Evolutionary conservation across 495 filamentous ascomycete species (phyloP).

Genomic region (Aspergillus wentii): DNA sequence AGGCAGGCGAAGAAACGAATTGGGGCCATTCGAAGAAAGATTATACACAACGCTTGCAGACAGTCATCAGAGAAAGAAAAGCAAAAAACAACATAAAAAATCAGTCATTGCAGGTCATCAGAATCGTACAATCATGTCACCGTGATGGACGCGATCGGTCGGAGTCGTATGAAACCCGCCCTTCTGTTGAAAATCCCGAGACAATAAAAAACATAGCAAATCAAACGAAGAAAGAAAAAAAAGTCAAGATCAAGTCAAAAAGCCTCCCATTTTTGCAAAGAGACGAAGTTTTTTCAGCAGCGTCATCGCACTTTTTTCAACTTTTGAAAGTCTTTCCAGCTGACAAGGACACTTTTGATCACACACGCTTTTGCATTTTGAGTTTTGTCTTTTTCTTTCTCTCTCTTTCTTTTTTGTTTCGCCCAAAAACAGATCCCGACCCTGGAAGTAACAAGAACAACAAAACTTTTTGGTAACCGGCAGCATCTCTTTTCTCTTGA

Average conservation of each 20-base stretch:
- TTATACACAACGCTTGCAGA: no score
- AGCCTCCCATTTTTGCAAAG: not conserved
- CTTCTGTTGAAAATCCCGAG: conserved; percentile 6
- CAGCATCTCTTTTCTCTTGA: not conserved
- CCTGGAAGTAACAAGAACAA: no score
- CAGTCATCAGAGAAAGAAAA: conserved; percentile 14
- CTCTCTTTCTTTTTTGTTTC: no score
- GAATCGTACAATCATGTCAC: conserved; percentile 39
- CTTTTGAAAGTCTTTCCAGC: not conserved
- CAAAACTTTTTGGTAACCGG: not conserved
- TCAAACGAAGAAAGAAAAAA: not conserved
- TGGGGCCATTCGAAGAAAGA: no score
- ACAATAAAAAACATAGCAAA: no score
- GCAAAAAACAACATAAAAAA: conserved; percentile 11
- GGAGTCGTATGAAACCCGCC: conserved; percentile 7
- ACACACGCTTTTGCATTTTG: not conserved
- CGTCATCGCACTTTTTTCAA: not conserved
- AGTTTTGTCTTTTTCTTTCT: no score
- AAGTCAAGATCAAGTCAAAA: no score
- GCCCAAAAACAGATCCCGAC: not conserved
- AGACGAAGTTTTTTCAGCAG: not conserved
- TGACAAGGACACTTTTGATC: not conserved
- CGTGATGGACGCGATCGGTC: conserved; percentile 16
- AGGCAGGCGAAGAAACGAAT: no score
- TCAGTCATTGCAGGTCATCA: conserved; percentile 36